Evolutionary conservation across 2,329 filamentous ascomycete genomes (phyloP).

Genomic region (Arthrocladium fulminans): DNA sequence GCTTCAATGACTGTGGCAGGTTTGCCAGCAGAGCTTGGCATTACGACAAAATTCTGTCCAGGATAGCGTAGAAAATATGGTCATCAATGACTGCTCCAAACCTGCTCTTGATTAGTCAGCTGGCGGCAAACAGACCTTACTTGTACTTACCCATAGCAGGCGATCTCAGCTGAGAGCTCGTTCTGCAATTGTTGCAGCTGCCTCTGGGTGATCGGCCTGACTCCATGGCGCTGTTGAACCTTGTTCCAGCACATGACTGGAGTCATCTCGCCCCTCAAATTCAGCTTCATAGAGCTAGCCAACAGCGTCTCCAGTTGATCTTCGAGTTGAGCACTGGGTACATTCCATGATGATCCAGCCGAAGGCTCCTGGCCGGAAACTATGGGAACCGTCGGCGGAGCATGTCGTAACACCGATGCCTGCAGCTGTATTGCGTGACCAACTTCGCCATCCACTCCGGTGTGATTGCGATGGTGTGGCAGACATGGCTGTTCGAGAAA

Average conservation of each 20-base stretch:
- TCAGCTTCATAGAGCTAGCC: constrained; percentile 20
- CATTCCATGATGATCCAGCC: constrained; percentile 21
- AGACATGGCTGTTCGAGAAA: constrained; percentile 26
- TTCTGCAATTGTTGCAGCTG: constrained; percentile 24
- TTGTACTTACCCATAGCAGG: constrained; percentile 32
- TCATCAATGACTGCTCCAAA: constrained; percentile 22
- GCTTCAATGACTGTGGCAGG: neutral
- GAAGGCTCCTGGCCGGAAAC: constrained; percentile 11
- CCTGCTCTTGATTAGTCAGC: constrained; percentile 8
- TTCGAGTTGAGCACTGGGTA: constrained; percentile 17
- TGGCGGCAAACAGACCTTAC: neutral
- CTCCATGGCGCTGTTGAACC: constrained; percentile 28
- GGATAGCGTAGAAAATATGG: constrained; percentile 9
- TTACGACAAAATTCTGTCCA: neutral
- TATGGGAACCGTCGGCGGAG: constrained; percentile 13
- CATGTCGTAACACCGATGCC: constrained; percentile 22
- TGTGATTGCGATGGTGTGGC: constrained; percentile 18
- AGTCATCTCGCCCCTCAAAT: constrained; percentile 30
- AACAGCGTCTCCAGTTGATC: constrained; percentile 24
- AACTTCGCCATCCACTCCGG: constrained; percentile 13
- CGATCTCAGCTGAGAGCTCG: constrained; percentile 26
- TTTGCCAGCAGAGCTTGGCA: neutral
- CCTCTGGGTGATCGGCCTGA: constrained; percentile 25
- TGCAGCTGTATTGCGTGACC: constrained; percentile 27
- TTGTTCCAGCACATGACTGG: constrained; percentile 34